Evolutionary conservation across 257 asterid genomes (phyloP).

Genomic region (Capsicum baccatum): DNA sequence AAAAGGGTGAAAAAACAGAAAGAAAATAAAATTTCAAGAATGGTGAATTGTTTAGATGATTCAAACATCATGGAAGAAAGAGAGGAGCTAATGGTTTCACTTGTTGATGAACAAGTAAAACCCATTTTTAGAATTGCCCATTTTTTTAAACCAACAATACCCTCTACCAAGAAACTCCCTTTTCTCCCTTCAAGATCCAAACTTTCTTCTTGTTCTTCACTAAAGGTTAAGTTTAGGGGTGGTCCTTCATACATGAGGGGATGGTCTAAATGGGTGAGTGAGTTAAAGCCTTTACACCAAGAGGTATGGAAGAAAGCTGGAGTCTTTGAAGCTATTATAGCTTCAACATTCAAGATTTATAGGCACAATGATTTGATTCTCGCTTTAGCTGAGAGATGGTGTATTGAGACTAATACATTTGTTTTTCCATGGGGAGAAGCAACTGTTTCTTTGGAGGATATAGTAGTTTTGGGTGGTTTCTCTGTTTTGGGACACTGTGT

Average conservation of each 20-base stretch:
- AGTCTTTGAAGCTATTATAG: constrained; percentile 38
- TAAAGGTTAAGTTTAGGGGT: constrained; percentile 18
- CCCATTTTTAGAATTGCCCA: constrained; percentile 34
- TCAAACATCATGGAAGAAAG: constrained; percentile 33
- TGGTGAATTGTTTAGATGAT: neutral
- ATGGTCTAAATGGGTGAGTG: constrained; percentile 32
- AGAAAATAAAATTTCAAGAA: too few relatives aligned
- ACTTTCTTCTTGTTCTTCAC: neutral
- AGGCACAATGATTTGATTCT: constrained; percentile 28
- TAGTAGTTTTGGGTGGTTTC: constrained; percentile 45
- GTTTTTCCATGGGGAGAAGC: constrained; percentile 57
- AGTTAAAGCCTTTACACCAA: constrained; percentile 28
- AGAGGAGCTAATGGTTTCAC: constrained; percentile 32
- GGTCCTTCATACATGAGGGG: neutral
- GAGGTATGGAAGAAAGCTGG: constrained; percentile 41
- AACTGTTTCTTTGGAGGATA: constrained; percentile 51
- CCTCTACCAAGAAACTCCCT: constrained; percentile 3
- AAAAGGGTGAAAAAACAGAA: too few relatives aligned
- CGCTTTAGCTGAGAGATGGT: constrained; percentile 41
- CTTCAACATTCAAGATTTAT: constrained; percentile 26
- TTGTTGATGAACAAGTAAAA: constrained; percentile 17
- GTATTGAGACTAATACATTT: constrained; percentile 33
- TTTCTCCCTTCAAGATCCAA: neutral
- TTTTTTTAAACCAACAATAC: constrained; percentile 35
- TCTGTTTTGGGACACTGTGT: constrained; percentile 45